These are phyloP conservation scores for Botrytis elliptica DNA, from an alignment of 2,329 filamentous ascomycete species.

Conservation along the genomic window DNA sequence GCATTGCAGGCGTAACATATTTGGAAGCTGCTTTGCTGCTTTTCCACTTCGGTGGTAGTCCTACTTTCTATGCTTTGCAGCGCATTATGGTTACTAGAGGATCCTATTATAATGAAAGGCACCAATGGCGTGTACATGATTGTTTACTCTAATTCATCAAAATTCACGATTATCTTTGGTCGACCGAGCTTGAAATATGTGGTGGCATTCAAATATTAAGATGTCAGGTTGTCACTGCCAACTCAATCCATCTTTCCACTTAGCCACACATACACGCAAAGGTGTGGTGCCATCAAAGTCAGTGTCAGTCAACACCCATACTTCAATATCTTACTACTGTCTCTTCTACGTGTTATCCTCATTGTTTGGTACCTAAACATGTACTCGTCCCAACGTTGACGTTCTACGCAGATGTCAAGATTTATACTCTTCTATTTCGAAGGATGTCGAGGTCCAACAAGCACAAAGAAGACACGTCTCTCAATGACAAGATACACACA, in stretches of 20 bases:
- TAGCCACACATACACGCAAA: not conserved
- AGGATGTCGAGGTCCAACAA: not conserved
- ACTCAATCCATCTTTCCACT: not conserved
- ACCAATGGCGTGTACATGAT: constrained; percentile 3
- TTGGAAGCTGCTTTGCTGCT: constrained; percentile 11
- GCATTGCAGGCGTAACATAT: constrained; percentile 22
- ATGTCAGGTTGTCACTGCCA: not conserved
- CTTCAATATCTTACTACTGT: not conserved
- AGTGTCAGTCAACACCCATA: not conserved
- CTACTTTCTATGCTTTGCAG: constrained; percentile 2
- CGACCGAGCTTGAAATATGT: not conserved
- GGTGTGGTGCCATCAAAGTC: not conserved
- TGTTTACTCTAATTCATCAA: not conserved
- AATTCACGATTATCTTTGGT: not conserved
- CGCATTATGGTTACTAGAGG: constrained; percentile 9
- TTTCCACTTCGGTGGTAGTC: not conserved
- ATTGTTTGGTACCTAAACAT: not conserved
- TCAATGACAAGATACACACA: not conserved
- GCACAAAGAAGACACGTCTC: not conserved
- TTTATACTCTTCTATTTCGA: not conserved
- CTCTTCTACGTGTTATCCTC: not conserved
- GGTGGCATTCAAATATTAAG: not conserved
- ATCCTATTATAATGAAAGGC: not conserved
- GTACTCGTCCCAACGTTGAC: not conserved
- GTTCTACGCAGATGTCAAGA: not conserved